phyloP scores from a whole-genome alignment of 768 basidiomycete species.

The Mycena indigotica region DNA sequence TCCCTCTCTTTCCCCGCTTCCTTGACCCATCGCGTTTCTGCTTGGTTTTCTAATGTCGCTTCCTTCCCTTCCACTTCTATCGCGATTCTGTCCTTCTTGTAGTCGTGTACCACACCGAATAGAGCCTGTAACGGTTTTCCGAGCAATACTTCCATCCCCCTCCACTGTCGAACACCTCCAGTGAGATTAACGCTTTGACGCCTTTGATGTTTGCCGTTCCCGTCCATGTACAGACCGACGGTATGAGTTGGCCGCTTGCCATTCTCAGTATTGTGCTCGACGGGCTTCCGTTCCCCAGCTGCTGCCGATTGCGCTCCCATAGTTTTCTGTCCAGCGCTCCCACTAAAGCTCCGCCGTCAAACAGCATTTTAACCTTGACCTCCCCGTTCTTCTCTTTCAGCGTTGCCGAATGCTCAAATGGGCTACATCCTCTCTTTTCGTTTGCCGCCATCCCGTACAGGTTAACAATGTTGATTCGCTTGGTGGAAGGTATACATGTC shows the following conservation, averaged over 20 bases:
- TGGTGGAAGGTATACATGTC: background rate
- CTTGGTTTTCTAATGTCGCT: slow-evolving; percentile 2
- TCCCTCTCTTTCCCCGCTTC: too few relatives aligned
- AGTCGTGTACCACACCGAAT: slow-evolving; percentile 22
- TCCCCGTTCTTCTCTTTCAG: slow-evolving; percentile 22
- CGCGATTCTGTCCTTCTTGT: slow-evolving; percentile 6
- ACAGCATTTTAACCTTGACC: slow-evolving; percentile 23
- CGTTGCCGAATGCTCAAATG: slow-evolving; percentile 26
- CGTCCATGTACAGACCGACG: slow-evolving; percentile 23
- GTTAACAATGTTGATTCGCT: slow-evolving; percentile 2
- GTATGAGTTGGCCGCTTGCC: slow-evolving; percentile 33
- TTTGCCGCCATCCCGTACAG: slow-evolving; percentile 14
- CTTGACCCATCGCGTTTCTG: background rate
- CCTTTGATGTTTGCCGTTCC: slow-evolving; percentile 22
- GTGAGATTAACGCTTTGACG: background rate
- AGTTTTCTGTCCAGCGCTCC: slow-evolving; percentile 26
- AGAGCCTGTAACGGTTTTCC: slow-evolving; percentile 23
- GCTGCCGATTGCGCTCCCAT: slow-evolving; percentile 13
- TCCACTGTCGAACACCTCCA: slow-evolving; percentile 29
- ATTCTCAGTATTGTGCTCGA: slow-evolving; percentile 30
- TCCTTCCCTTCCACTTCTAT: background rate
- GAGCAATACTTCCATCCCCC: slow-evolving; percentile 18
- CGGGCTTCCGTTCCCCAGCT: slow-evolving; percentile 7
- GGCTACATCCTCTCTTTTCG: slow-evolving; percentile 4
- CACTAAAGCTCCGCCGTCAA: slow-evolving; percentile 36